A percentile compares a stretch with the other conserved stretches of the same genome.
phyloP scores from a whole-genome alignment of 2,329 filamentous ascomycete species.

The Escovopsis sp. region DNA sequence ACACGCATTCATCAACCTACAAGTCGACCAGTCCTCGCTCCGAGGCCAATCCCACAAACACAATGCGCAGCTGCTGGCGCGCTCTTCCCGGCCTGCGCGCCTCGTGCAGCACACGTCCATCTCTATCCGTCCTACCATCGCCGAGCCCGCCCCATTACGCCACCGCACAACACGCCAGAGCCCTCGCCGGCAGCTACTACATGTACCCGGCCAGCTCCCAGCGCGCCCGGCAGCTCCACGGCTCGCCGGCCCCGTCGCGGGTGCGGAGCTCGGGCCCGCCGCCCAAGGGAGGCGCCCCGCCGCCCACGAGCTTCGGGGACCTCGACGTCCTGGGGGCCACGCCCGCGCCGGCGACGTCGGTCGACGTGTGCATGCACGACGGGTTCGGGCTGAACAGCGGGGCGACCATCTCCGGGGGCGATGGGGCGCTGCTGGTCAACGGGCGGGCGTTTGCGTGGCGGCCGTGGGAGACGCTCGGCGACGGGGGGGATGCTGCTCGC shows the following conservation, averaged over 20 bases:
- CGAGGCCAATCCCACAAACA: neutral
- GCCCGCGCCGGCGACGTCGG: conserved; percentile 62
- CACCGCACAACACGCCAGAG: neutral
- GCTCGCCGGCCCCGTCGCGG: neutral
- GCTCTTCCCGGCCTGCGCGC: conserved; percentile 9
- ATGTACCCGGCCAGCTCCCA: no score
- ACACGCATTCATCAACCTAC: neutral
- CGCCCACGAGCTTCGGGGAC: conserved; percentile 49
- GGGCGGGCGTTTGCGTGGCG: conserved; percentile 84
- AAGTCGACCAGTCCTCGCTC: neutral
- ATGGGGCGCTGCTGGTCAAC: conserved; percentile 63
- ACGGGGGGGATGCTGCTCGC: conserved; percentile 6
- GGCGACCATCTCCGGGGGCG: conserved; percentile 49
- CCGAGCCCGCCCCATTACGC: conserved; percentile 1
- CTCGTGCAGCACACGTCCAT: conserved; percentile 6
- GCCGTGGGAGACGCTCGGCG: conserved; percentile 51
- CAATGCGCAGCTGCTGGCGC: conserved; percentile 11
- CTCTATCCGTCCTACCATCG: neutral
- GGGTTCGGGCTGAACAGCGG: conserved; percentile 84
- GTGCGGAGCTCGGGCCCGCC: conserved; percentile 6
- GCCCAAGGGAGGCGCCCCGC: conserved; percentile 13
- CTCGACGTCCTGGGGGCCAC: conserved; percentile 68
- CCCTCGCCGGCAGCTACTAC: neutral
- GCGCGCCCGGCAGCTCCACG: neutral
- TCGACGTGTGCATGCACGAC: conserved; percentile 68